These are phyloP conservation scores for Cucurbita pepo DNA, from an alignment of 306 rosid genomes.

Conservation along the genomic window DNA sequence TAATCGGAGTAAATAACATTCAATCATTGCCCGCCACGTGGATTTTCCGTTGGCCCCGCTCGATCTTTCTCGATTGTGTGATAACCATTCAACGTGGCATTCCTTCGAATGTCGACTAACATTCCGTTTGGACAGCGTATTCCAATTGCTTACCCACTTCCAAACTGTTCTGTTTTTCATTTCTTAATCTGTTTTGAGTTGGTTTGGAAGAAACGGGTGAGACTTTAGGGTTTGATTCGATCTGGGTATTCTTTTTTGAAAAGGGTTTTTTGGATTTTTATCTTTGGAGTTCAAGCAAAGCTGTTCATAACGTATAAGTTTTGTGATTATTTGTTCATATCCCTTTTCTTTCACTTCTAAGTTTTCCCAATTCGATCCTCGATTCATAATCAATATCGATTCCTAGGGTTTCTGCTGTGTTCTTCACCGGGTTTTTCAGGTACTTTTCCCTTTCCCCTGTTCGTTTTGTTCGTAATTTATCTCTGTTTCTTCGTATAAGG, in stretches of 20 bases:
- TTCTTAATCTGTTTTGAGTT: not conserved
- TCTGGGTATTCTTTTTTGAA: slow-evolving; percentile 9
- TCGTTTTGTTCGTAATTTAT: not conserved
- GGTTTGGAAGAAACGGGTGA: not conserved
- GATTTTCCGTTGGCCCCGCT: slow-evolving; percentile 15
- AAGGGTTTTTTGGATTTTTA: not conserved
- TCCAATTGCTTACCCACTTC: not conserved
- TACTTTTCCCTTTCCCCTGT: not conserved
- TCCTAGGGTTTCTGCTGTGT: not conserved
- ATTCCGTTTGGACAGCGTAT: not conserved
- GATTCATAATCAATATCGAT: not conserved
- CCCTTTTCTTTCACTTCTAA: not conserved
- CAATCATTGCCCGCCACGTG: slow-evolving; percentile 30
- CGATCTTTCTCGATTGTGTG: slow-evolving; percentile 2
- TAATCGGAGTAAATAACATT: not conserved
- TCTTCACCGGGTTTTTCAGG: not conserved
- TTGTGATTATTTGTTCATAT: not conserved
- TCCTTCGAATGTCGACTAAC: not conserved
- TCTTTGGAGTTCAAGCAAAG: slow-evolving; percentile 37
- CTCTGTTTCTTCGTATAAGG: not conserved
- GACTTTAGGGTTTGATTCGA: slow-evolving; percentile 18
- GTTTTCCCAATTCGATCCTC: not conserved
- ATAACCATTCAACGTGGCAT: slow-evolving; percentile 8
- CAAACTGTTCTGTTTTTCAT: not conserved
- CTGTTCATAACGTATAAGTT: slow-evolving; percentile 20